These are phyloP conservation scores for Dipteronia sinensis DNA, from an alignment of 345 rosid genomes.

Conservation along the genomic window DNA sequence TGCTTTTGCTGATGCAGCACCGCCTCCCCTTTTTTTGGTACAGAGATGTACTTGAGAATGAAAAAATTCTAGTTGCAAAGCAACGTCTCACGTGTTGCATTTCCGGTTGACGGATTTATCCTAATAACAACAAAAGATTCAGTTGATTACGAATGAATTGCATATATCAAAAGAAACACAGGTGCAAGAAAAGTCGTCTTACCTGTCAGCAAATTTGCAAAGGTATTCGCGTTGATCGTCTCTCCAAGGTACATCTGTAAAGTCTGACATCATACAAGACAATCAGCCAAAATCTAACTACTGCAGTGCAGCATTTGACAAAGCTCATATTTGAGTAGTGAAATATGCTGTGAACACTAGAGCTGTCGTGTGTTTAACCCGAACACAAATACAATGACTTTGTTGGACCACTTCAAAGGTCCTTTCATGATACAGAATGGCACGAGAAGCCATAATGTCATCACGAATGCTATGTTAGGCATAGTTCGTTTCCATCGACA, in stretches of 20 bases:
- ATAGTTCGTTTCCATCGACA: background rate
- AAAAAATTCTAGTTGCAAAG: conserved; percentile 59
- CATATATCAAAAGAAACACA: background rate
- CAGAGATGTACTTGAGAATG: conserved; percentile 8
- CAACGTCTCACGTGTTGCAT: conserved; percentile 77
- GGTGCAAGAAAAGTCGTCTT: conserved; percentile 18
- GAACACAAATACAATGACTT: background rate
- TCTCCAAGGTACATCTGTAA: conserved; percentile 92
- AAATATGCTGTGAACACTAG: background rate
- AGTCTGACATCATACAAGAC: conserved; percentile 48
- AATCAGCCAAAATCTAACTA: conserved; percentile 15
- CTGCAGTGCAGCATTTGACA: background rate
- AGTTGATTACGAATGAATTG: background rate
- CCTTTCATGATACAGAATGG: background rate
- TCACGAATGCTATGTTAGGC: background rate
- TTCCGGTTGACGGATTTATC: conserved; percentile 78
- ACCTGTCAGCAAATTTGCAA: conserved; percentile 92
- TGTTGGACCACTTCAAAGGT: background rate
- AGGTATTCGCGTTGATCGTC: conserved; percentile 88
- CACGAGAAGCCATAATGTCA: background rate
- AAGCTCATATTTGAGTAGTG: background rate
- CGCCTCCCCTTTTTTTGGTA: background rate
- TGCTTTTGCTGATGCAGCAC: conserved; percentile 1
- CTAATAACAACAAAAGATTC: conserved; percentile 30
- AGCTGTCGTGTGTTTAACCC: too few species aligned